These are phyloP conservation scores for Botrytis cinerea DNA, from an alignment of 2,329 filamentous ascomycete species.

Conservation along the genomic window DNA sequence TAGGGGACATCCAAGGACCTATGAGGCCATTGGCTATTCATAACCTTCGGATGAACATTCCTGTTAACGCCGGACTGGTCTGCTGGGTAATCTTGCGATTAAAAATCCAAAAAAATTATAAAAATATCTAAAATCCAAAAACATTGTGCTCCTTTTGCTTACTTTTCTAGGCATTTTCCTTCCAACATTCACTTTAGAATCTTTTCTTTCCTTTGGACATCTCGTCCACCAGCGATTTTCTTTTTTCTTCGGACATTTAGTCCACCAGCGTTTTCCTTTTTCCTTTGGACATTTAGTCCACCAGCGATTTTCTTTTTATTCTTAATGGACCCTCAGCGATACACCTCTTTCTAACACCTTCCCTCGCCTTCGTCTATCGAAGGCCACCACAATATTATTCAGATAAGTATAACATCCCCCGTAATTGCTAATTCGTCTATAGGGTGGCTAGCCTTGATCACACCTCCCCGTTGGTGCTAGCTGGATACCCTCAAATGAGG, in stretches of 20 bases:
- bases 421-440: slow-evolving; percentile 2
- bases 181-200: neutral
- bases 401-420: neutral
- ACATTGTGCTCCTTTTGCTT: neutral
- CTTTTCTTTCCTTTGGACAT: neutral
- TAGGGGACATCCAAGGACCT: slow-evolving; percentile 6
- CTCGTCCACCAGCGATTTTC: neutral
- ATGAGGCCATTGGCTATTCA: slow-evolving; percentile 7
- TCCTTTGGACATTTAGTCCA: neutral
- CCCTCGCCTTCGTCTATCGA: neutral
- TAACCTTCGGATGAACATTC: slow-evolving; percentile 11
- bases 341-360: neutral
- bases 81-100: neutral
- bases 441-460: slow-evolving; percentile 11
- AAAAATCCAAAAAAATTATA: neutral
- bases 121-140: neutral
- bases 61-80: slow-evolving; percentile 9
- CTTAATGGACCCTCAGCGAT: neutral
- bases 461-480: slow-evolving; percentile 7
- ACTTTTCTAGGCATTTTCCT: neutral
- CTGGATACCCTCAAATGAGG: slow-evolving; percentile 7
- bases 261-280: neutral
- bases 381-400: neutral
- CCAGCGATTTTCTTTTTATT: neutral
- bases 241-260: neutral